These are phyloP conservation scores for Reticulascus tulasneorum DNA, from an alignment of 2,329 filamentous ascomycete genomes.

Conservation along the genomic window DNA sequence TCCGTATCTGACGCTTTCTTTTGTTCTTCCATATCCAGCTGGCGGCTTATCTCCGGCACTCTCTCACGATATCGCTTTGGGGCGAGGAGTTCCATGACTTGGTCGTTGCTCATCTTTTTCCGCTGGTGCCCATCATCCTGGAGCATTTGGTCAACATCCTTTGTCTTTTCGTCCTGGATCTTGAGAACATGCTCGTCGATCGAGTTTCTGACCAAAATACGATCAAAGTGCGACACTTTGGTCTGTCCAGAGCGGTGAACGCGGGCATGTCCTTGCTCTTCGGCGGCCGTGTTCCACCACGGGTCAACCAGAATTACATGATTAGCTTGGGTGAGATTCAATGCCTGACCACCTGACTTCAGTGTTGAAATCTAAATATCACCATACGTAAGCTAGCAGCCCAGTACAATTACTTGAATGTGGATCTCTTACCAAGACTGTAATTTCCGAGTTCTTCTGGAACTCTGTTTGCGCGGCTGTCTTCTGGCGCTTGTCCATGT, in stretches of 20 bases:
- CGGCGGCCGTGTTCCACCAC: slow-evolving; percentile 59
- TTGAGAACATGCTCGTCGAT: slow-evolving; percentile 54
- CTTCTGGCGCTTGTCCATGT: slow-evolving; percentile 14
- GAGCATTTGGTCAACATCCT: slow-evolving; percentile 32
- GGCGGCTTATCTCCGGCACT: too few relatives aligned
- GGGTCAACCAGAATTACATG: slow-evolving; percentile 51
- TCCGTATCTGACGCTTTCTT: too few relatives aligned
- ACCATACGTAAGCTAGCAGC: neutral
- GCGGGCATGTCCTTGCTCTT: slow-evolving; percentile 60
- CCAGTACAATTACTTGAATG: neutral
- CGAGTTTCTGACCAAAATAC: slow-evolving; percentile 50
- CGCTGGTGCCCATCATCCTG: slow-evolving; percentile 22
- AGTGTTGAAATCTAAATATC: slow-evolving; percentile 23
- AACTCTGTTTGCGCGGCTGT: slow-evolving; percentile 19
- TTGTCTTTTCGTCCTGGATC: slow-evolving; percentile 54
- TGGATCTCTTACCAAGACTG: slow-evolving; percentile 30
- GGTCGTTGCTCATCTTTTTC: neutral
- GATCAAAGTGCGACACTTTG: slow-evolving; percentile 54
- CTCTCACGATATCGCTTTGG: too few relatives aligned
- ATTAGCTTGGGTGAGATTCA: slow-evolving; percentile 41
- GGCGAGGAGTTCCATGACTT: too few relatives aligned
- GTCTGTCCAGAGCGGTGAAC: slow-evolving; percentile 63
- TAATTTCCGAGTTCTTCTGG: slow-evolving; percentile 1
- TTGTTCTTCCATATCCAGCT: too few relatives aligned
- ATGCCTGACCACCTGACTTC: slow-evolving; percentile 29